These are phyloP conservation scores for Gaertneriomyces semiglobifer DNA, from an alignment of 192 early-diverging fungal genomes.

Conservation along the genomic window DNA sequence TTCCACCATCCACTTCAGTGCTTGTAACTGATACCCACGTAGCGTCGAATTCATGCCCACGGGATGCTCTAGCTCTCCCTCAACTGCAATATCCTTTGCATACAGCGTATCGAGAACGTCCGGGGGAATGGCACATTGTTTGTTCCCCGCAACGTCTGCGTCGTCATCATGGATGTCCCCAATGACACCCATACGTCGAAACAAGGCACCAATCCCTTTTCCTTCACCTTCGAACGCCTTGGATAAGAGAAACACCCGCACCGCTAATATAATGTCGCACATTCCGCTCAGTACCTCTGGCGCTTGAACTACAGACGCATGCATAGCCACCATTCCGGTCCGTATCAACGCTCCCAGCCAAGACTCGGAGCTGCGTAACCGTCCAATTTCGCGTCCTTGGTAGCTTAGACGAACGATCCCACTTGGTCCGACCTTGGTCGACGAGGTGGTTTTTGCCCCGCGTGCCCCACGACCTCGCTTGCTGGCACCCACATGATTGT, in stretches of 20 bases:
- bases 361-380: too few species aligned
- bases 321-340: too few species aligned
- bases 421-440: too few species aligned
- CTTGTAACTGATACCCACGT: conserved; percentile 32
- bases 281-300: conserved; percentile 15
- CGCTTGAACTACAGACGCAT: background rate
- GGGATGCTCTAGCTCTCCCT: conserved; percentile 20
- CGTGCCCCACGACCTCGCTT: too few species aligned
- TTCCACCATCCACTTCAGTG: conserved; percentile 21
- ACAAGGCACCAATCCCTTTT: conserved; percentile 14
- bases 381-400: too few species aligned
- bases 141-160: conserved; percentile 8
- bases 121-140: conserved; percentile 4
- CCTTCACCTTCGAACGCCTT: conserved; percentile 11
- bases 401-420: too few species aligned
- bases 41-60: conserved; percentile 24
- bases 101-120: conserved; percentile 30
- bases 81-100: conserved; percentile 28
- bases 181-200: conserved; percentile 10
- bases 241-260: conserved; percentile 10
- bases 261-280: conserved; percentile 22
- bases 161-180: background rate
- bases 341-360: too few species aligned
- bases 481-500: too few species aligned
- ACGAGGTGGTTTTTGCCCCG: too few species aligned